Percentiles rank a stretch among this genome's conserved stretches.
phyloP scores from a whole-genome alignment of 2,329 filamentous ascomycete species.

The Diaporthe capsici region DNA sequence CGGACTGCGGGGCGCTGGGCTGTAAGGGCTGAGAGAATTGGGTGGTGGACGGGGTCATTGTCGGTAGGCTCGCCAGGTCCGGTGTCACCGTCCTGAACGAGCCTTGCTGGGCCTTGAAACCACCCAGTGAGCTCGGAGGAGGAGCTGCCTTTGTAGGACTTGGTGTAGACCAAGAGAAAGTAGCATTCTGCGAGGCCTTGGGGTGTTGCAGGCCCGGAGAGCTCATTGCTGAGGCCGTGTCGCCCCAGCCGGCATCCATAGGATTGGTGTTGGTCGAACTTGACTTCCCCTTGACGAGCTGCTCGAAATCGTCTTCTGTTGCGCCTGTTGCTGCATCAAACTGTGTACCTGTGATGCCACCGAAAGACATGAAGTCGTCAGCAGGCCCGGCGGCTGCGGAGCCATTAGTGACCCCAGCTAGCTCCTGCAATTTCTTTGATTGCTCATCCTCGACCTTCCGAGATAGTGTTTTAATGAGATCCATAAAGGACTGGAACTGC shows the following conservation, averaged over 20 bases:
- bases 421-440: slow-evolving; percentile 86
- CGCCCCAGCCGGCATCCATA: slow-evolving; percentile 67
- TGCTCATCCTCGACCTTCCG: slow-evolving; percentile 90
- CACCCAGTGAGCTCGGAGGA: slow-evolving; percentile 50
- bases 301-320: slow-evolving; percentile 84
- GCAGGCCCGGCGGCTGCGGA: slow-evolving; percentile 62
- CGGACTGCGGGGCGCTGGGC: slow-evolving; percentile 51
- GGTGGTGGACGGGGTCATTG: slow-evolving; percentile 70
- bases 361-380: slow-evolving; percentile 80
- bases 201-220: slow-evolving; percentile 53
- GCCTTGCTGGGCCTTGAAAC: slow-evolving; percentile 55
- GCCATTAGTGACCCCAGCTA: slow-evolving; percentile 73
- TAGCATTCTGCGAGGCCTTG: slow-evolving; percentile 53
- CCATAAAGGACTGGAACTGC: slow-evolving; percentile 93
- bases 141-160: slow-evolving; percentile 55
- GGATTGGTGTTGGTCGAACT: slow-evolving; percentile 54
- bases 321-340: slow-evolving; percentile 67
- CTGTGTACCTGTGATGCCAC: slow-evolving; percentile 73
- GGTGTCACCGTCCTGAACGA: slow-evolving; percentile 71
- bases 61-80: slow-evolving; percentile 68
- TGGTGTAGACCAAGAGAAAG: slow-evolving; percentile 77
- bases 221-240: slow-evolving; percentile 51
- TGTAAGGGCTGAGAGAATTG: slow-evolving; percentile 75
- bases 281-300: slow-evolving; percentile 84
- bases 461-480: slow-evolving; percentile 85